Base-by-base conservation (phyloP, 176 grass and related monocot genomes). In the Carex scoparia region DNA sequence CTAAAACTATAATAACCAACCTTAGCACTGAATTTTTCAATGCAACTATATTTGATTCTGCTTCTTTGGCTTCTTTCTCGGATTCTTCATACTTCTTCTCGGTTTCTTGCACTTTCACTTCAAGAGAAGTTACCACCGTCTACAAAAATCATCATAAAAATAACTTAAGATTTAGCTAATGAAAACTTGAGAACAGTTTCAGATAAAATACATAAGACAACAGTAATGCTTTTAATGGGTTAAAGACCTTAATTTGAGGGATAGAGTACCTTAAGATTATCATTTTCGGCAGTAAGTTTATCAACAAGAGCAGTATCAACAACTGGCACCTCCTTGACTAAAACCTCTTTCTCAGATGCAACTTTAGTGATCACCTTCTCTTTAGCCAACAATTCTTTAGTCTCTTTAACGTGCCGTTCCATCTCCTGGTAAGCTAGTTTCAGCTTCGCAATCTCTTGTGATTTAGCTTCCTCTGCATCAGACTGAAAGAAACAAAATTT, bases 41-140 rank as follows among this genome's bases (percentile, higher is more conserved):
- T 92, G 88, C 91, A 87, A 62, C 62, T 87, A 94, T 90, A 77
- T 85, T 89, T 72, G 88, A 93, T 82, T 94, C 92, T 40, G 91
- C 86, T 81, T 94, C 89, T 59, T 86, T 77, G 56, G 87, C 84
- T 94, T 94, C 82, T 89, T 84, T 89, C 62, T 69, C 90, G 84
- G 94, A 91, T 87, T 98, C 93, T 85, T 98, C 96, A 70, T 92
- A 95, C 73, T 89, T 95, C 78, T 89, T 89, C 86, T 95, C 93
- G 53, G 96, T 94, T 91, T 95, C 91, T 84, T 89, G 85, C 84
- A 98, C 88, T 86, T 92, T 95, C 46, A 61, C 88, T 86, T 98
- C 96, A 11, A 98, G 90, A 88, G 93, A 95, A 85, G 67, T 84
- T 87, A 94, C 89, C 73, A 98, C 56, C 38, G 53, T 70, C 96